Base-by-base conservation (phyloP, 2,329 filamentous ascomycete genomes). In the Nemania bipapillata region DNA sequence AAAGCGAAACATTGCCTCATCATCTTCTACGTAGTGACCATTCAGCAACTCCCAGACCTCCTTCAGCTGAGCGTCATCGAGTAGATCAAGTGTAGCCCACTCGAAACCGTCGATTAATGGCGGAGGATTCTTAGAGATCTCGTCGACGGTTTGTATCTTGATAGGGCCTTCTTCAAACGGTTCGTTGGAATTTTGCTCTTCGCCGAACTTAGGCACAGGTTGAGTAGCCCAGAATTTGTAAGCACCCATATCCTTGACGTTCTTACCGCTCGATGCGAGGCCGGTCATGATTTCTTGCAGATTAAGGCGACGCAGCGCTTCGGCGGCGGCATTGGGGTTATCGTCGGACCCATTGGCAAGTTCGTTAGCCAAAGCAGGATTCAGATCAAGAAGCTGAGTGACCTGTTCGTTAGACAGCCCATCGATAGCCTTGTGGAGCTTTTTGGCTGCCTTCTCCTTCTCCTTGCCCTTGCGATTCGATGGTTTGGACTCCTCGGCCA, bases 141-240 rank as follows among this genome's bases (percentile, higher is more conserved):
- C 86, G 37, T 94, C 93, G 17, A 92, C 86, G 68, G 91, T 91
- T 76, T 95, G 92, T 20, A 90, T 83, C 81, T 91, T 92, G 78
- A 99, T 92, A 0, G 94, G 93, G 0, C 96, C 96, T 76, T 98
- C 94, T 71, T 89, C 84, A 56, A 89, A 76, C 42, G 81, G 78
- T 71, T 86, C 83, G 67, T 84, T 81, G 59, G 86, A 83, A 55
- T 84, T 81, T 15, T 77, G 74, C 67, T 84, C 80, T 79, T 90
- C 84, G 75, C 87, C 90, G 77, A 98, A 97, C 77, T 90, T 91
- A 58, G 92, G 92, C 67, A 99, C 96, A 0, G 96, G 96, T 81
- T 99, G 96, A 54, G 96, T 99, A 80, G 93, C 90, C 96, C 96
- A 99, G 84, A 99, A 99, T 82, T 97, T 97, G 86, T 98, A 97